phyloP scores from a whole-genome alignment of 2,329 filamentous ascomycete species.

The Fusarium longipes region DNA sequence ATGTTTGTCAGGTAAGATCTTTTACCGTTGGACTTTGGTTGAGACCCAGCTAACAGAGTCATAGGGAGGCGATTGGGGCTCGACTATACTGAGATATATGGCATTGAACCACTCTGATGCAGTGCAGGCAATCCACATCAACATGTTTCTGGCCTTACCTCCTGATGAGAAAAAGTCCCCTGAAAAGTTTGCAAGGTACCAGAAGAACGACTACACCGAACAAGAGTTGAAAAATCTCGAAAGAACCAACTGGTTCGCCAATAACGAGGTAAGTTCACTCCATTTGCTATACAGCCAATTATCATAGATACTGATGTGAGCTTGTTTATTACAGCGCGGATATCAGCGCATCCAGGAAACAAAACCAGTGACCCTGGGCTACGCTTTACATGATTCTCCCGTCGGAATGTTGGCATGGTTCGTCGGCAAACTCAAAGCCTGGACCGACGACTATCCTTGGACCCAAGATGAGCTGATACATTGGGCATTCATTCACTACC shows the following conservation, averaged over 20 bases:
- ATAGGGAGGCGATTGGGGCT: neutral
- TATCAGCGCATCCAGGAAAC: neutral
- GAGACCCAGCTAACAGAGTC: neutral
- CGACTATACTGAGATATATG: neutral
- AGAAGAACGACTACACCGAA: neutral
- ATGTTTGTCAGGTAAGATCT: neutral
- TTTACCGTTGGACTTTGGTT: neutral
- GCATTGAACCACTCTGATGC: neutral
- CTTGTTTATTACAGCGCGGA: neutral
- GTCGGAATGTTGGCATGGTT: neutral
- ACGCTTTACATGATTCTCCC: neutral
- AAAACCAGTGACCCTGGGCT: neutral
- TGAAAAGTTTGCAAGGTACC: fast-evolving
- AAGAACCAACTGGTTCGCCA: neutral
- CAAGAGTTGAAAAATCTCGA: neutral
- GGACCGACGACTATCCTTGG: neutral
- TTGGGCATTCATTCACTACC: neutral
- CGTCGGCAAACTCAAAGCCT: neutral
- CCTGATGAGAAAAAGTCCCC: neutral
- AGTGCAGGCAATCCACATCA: neutral
- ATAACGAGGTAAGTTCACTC: neutral
- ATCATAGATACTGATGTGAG: neutral
- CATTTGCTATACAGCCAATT: neutral
- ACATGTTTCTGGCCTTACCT: neutral
- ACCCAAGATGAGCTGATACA: neutral